Conservation (phyloP, 768 basidiomycete genomes). For the Macrolepiota albuminosa region DNA sequence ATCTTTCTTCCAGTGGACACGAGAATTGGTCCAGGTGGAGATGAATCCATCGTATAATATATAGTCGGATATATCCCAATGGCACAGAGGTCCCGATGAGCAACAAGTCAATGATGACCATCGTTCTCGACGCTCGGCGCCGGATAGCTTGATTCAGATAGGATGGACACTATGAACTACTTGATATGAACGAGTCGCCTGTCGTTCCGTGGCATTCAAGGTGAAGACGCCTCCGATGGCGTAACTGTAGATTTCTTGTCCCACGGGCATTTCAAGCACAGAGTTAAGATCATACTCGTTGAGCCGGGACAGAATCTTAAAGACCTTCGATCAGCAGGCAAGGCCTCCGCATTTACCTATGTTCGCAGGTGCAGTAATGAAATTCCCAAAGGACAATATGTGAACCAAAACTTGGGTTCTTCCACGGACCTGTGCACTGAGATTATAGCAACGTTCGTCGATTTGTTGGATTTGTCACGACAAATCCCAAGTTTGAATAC, state of each 20-base stretch:
- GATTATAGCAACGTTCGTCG: not conserved
- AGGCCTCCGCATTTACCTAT: not conserved
- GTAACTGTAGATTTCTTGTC: not conserved
- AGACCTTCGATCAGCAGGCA: not conserved
- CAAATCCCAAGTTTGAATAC: not conserved
- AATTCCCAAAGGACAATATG: not conserved
- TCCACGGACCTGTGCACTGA: not conserved
- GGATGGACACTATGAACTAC: not conserved
- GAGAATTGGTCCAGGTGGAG: not conserved
- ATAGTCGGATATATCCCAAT: not conserved
- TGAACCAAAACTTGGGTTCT: not conserved
- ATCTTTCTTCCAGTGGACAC: not conserved
- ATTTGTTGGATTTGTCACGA: not conserved
- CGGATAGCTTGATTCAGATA: too few species aligned
- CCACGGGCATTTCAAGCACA: too few species aligned
- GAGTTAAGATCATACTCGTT: not conserved
- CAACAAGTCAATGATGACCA: not conserved
- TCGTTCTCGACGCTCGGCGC: not conserved
- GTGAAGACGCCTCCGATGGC: not conserved
- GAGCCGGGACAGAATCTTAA: not conserved
- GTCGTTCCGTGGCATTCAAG: not conserved
- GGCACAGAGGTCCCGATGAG: not conserved
- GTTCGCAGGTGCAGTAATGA: not conserved
- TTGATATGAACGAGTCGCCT: not conserved
- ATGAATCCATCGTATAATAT: too few species aligned